Conservation (phyloP, 345 rosid species). For the Populus deltoides region DNA sequence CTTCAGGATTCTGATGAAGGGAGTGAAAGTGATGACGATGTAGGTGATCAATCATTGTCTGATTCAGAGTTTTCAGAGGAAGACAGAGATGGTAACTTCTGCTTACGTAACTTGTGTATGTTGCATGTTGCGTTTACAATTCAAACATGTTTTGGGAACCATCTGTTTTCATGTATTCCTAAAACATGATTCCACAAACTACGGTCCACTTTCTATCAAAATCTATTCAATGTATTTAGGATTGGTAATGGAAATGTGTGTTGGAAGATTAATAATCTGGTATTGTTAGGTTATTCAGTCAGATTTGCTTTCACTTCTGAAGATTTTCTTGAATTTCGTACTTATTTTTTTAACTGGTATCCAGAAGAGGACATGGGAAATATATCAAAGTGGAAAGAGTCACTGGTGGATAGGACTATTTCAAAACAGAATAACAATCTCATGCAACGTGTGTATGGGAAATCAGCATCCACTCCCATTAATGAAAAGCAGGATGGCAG, state of each 20-base stretch:
- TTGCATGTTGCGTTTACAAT: neutral
- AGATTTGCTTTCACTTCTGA: neutral
- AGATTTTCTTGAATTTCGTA: conserved; percentile 15
- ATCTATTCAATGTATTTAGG: neutral
- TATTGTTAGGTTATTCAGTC: neutral
- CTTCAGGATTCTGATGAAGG: conserved; percentile 52
- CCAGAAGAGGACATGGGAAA: conserved; percentile 61
- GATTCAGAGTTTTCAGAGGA: conserved; percentile 47
- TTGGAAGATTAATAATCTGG: neutral
- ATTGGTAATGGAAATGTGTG: neutral
- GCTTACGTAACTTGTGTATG: neutral
- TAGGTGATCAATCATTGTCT: conserved; percentile 34
- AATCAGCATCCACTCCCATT: conserved; percentile 36
- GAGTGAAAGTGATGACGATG: conserved; percentile 32
- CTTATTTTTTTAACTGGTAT: conserved; percentile 12
- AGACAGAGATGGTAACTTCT: conserved; percentile 46
- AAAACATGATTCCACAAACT: neutral
- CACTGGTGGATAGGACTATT: conserved; percentile 57
- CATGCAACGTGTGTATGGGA: conserved; percentile 82
- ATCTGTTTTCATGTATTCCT: neutral
- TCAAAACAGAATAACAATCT: conserved; percentile 53
- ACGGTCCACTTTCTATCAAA: neutral
- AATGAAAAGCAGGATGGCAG: conserved; percentile 40
- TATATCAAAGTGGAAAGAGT: conserved; percentile 77
- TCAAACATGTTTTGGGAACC: too few species aligned